Evolutionary conservation across 139 green algal species (phyloP).

Genomic region (Medakamo hakoo): DNA sequence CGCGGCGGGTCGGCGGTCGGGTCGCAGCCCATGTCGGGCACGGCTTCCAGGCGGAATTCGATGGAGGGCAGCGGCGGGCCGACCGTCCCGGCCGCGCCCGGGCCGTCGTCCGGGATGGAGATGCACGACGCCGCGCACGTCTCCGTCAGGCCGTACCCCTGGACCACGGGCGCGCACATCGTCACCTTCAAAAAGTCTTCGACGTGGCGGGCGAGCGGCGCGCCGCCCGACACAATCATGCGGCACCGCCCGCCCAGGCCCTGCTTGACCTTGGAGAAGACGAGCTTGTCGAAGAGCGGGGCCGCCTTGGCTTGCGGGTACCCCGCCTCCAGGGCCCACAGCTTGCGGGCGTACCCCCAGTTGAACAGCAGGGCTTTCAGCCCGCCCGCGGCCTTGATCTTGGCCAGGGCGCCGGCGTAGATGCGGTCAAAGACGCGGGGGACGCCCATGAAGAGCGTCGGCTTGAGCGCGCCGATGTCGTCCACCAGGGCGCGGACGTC

Average conservation of each 20-base stretch:
- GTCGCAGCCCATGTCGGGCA: conserved; percentile 85
- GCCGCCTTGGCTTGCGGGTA: conserved; percentile 19
- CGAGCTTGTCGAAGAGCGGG: conserved; percentile 36
- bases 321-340: conserved; percentile 44
- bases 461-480: conserved; percentile 49
- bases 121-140: conserved; percentile 65
- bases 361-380: conserved; percentile 55
- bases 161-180: conserved; percentile 58
- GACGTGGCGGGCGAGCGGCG: conserved; percentile 67
- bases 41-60: conserved; percentile 63
- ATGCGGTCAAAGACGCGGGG: conserved; percentile 65
- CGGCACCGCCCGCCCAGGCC: conserved; percentile 56
- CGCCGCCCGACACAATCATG: conserved; percentile 63
- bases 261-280: conserved; percentile 57
- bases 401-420: conserved; percentile 21
- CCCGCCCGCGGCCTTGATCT: conserved; percentile 16
- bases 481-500: conserved; percentile 59
- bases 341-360: conserved; percentile 53
- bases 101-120: background rate
- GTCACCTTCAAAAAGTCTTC: conserved; percentile 70
- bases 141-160: conserved; percentile 87
- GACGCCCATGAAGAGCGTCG: conserved; percentile 60
- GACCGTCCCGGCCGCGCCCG: conserved; percentile 54
- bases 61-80: conserved; percentile 52
- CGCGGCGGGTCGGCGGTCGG: conserved; percentile 36